Evolutionary conservation across 2,329 filamentous ascomycete genomes (phyloP).

Genomic region (Claviceps fusiformis): DNA sequence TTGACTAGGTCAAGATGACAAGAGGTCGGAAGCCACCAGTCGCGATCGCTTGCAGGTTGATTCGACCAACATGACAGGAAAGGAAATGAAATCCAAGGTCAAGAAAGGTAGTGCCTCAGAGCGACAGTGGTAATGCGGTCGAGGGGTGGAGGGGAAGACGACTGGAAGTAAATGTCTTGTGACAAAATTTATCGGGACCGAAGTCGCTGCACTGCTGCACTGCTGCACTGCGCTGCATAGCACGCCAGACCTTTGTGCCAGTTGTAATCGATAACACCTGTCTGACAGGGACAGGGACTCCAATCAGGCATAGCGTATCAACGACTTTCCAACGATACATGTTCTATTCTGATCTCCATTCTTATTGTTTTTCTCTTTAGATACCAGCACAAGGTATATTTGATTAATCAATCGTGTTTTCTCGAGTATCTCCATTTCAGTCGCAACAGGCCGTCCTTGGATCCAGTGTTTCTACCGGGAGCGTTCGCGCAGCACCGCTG

Average conservation of each 20-base stretch:
- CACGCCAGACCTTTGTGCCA: no score
- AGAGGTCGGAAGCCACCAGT: conserved; percentile 1
- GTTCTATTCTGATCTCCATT: no score
- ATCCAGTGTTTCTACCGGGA: no score
- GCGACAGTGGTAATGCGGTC: background rate
- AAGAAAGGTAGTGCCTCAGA: background rate
- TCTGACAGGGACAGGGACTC: background rate
- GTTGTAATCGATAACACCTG: background rate
- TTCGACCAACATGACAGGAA: conserved; percentile 6
- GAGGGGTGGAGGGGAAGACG: background rate
- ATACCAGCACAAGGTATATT: no score
- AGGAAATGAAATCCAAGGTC: background rate
- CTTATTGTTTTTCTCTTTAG: no score
- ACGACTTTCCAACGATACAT: no score
- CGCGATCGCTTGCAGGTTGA: conserved; percentile 1
- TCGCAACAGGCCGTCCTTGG: no score
- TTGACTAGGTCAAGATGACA: conserved; percentile 1
- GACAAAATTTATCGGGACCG: background rate
- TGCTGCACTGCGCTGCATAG: no score
- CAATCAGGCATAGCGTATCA: no score
- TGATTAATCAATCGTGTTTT: no score
- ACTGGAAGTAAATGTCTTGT: background rate
- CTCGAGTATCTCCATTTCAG: no score
- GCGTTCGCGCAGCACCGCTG: no score
- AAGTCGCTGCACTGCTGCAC: background rate